A percentile compares a stretch with the other conserved stretches of the same genome.
Conservation (phyloP, 805 yeast genomes). For the Clavispora fructus region DNA sequence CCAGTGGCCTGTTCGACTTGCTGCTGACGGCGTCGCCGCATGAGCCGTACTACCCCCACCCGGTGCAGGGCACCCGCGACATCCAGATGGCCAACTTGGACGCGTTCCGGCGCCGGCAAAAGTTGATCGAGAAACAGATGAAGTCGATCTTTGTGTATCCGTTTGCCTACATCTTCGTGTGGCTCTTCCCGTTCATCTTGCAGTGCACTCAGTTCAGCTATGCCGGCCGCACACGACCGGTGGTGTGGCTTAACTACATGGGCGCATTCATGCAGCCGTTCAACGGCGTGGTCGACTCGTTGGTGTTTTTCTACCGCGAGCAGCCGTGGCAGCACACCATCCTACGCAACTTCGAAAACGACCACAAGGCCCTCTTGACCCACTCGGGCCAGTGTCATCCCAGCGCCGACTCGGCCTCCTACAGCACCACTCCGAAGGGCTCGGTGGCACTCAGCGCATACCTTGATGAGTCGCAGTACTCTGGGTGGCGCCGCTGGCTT, state of each 20-base stretch:
- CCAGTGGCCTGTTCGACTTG: background rate
- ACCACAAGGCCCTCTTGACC: constrained; percentile 16
- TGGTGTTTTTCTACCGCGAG: constrained; percentile 74
- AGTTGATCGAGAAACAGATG: constrained; percentile 70
- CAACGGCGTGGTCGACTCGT: constrained; percentile 70
- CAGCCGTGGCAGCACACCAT: constrained; percentile 64
- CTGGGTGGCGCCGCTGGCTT: constrained; percentile 36
- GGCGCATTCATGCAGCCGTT: constrained; percentile 79
- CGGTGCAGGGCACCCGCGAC: constrained; percentile 25
- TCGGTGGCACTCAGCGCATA: constrained; percentile 26
- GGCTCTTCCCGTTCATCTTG: constrained; percentile 75
- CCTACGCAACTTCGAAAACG: constrained; percentile 33
- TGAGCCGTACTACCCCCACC: constrained; percentile 11
- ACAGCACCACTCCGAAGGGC: constrained; percentile 11
- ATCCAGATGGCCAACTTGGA: constrained; percentile 59
- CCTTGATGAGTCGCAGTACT: constrained; percentile 25
- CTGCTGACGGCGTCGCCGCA: background rate
- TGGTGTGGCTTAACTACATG: constrained; percentile 58
- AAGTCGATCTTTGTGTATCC: constrained; percentile 81
- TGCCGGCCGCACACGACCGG: constrained; percentile 45
- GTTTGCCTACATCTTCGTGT: constrained; percentile 67
- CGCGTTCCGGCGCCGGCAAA: constrained; percentile 57
- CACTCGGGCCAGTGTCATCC: background rate
- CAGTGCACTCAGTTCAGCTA: constrained; percentile 53
- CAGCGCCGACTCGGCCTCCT: background rate